These are phyloP conservation scores for Taphrina deformans DNA, from an alignment of 1,139 yeast genomes.

Conservation along the genomic window DNA sequence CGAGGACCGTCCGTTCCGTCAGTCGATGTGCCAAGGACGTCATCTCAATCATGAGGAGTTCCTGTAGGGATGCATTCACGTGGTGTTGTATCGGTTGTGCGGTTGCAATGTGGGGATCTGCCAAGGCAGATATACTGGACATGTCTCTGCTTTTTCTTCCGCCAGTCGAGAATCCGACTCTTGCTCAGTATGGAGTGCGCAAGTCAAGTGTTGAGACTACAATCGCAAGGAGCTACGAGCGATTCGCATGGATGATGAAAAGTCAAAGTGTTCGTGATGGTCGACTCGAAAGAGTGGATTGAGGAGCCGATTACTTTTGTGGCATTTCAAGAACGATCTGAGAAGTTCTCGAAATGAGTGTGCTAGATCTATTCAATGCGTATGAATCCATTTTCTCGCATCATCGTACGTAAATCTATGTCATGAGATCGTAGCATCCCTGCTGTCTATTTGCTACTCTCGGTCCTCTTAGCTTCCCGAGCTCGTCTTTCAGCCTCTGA, in stretches of 20 bases:
- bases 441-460: background rate
- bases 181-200: too few species aligned
- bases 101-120: background rate
- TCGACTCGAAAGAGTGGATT: too few species aligned
- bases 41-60: slow-evolving; percentile 33
- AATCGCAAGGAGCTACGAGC: too few species aligned
- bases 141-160: background rate
- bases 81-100: background rate
- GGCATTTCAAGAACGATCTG: background rate
- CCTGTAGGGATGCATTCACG: slow-evolving; percentile 22
- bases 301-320: background rate
- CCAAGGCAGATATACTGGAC: background rate
- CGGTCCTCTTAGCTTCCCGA: background rate
- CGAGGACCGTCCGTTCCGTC: background rate
- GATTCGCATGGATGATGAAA: background rate
- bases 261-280: background rate
- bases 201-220: too few species aligned
- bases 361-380: background rate
- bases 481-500: slow-evolving; percentile 12
- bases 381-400: background rate
- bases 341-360: background rate
- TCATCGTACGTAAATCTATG: background rate
- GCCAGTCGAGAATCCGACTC: too few species aligned
- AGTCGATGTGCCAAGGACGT: slow-evolving; percentile 22
- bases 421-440: background rate